A percentile compares a stretch with the other conserved stretches of the same genome.
Conservation (phyloP, 495 filamentous ascomycete species). For the Astrothelium subdiscretum region DNA sequence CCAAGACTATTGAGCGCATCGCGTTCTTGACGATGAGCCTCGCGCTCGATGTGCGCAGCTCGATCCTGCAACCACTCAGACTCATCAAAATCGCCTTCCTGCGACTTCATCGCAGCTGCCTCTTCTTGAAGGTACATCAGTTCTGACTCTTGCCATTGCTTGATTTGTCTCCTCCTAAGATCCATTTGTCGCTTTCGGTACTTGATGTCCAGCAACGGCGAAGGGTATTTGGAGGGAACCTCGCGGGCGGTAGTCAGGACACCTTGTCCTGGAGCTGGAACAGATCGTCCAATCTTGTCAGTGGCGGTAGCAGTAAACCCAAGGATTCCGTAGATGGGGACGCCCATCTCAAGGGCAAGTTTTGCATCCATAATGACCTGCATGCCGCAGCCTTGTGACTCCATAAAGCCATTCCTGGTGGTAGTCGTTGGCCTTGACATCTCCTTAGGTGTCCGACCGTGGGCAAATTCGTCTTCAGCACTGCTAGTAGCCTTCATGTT, state of each 20-base stretch:
- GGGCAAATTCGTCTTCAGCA: slow-evolving; percentile 86
- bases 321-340: slow-evolving; percentile 92
- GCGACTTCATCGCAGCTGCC: slow-evolving; percentile 77
- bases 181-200: slow-evolving; percentile 93
- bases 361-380: slow-evolving; percentile 97
- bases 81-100: slow-evolving; percentile 58
- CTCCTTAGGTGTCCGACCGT: slow-evolving; percentile 87
- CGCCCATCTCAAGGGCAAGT: slow-evolving; percentile 95
- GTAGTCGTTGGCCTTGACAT: slow-evolving; percentile 98
- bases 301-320: slow-evolving; percentile 94
- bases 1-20: slow-evolving; percentile 83
- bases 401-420: slow-evolving; percentile 96
- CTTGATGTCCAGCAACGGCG: slow-evolving; percentile 89
- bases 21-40: slow-evolving; percentile 80
- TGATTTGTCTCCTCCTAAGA: slow-evolving; percentile 79
- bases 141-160: slow-evolving; percentile 91
- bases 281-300: slow-evolving; percentile 96
- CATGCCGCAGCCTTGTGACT: slow-evolving; percentile 96
- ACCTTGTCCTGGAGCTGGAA: slow-evolving; percentile 92
- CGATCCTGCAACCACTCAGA: slow-evolving; percentile 79
- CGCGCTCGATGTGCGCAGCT: slow-evolving; percentile 74
- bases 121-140: slow-evolving; percentile 87
- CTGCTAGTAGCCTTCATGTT: slow-evolving; percentile 99
- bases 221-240: slow-evolving; percentile 79
- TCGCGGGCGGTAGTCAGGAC: slow-evolving; percentile 96